Evolutionary conservation across 805 yeast species (phyloP).

Genomic region (Ogataea sp.): DNA sequence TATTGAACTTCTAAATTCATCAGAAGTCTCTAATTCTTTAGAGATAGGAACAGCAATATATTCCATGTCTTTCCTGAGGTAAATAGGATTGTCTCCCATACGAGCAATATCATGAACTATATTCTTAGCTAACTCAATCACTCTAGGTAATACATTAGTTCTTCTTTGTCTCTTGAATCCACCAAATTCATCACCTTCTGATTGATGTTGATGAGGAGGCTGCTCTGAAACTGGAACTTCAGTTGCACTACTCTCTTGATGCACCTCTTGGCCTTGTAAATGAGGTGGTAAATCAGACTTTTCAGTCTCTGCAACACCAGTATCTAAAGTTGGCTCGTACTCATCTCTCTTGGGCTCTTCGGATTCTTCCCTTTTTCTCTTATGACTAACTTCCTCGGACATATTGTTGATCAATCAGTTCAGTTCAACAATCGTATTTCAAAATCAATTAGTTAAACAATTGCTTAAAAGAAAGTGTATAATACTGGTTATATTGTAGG

Average conservation of each 20-base stretch:
- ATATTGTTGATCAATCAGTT: not conserved
- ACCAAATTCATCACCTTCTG: not conserved
- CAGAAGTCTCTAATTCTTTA: constrained; percentile 56
- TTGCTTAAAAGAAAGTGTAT: too few species aligned
- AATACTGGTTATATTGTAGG: too few species aligned
- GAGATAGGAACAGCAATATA: constrained; percentile 60
- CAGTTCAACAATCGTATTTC: not conserved
- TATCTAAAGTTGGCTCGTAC: constrained; percentile 10
- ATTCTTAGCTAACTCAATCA: constrained; percentile 32
- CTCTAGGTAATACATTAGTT: constrained; percentile 8
- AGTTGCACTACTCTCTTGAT: not conserved
- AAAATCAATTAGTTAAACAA: too few species aligned
- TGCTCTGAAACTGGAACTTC: too few species aligned
- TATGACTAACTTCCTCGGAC: constrained; percentile 7
- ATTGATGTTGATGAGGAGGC: too few species aligned
- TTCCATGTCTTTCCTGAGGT: constrained; percentile 42
- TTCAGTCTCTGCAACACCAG: too few species aligned
- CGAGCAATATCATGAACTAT: constrained; percentile 45
- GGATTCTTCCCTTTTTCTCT: constrained; percentile 11
- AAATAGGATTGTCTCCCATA: constrained; percentile 42
- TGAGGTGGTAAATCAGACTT: not conserved
- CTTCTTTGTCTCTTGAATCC: constrained; percentile 1
- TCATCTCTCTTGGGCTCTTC: constrained; percentile 1
- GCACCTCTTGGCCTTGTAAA: too few species aligned
- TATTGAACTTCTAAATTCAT: constrained; percentile 48